phyloP scores from a whole-genome alignment of 2,329 filamentous ascomycete genomes.

The Colletotrichum sp. region DNA sequence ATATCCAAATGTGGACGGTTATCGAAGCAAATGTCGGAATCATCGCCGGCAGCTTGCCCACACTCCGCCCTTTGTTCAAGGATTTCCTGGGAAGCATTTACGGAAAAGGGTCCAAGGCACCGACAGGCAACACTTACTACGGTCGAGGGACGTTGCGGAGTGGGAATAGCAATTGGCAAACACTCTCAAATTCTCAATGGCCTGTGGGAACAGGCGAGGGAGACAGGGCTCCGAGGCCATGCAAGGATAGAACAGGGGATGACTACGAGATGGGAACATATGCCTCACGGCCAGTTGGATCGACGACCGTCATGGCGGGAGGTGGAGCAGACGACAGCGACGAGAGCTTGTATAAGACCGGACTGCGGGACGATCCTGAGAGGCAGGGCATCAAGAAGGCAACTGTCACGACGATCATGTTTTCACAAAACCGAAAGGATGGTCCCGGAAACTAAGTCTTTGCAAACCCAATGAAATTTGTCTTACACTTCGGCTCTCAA shows the following conservation, averaged over 20 bases:
- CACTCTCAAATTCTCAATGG: slow-evolving; percentile 25
- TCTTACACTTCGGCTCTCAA: background rate
- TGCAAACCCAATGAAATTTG: background rate
- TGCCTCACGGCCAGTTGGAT: background rate
- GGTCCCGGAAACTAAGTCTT: background rate
- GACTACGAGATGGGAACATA: slow-evolving; percentile 29
- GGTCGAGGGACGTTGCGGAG: slow-evolving; percentile 26
- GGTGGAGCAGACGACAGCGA: slow-evolving; percentile 28
- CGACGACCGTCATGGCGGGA: slow-evolving; percentile 25
- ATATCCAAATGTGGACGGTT: slow-evolving; percentile 53
- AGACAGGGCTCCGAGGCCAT: slow-evolving; percentile 30
- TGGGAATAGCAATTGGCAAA: slow-evolving; percentile 29
- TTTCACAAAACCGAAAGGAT: background rate
- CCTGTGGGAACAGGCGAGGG: slow-evolving; percentile 27
- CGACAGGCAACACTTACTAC: slow-evolving; percentile 29
- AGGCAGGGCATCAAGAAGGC: slow-evolving; percentile 32
- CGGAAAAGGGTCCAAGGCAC: slow-evolving; percentile 32
- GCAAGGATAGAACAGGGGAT: background rate
- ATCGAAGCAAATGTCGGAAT: slow-evolving; percentile 42
- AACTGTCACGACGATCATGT: slow-evolving; percentile 29
- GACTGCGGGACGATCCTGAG: background rate
- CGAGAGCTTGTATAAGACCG: slow-evolving; percentile 23
- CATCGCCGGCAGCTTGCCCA: slow-evolving; percentile 39
- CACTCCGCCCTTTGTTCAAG: slow-evolving; percentile 38
- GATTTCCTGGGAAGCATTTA: slow-evolving; percentile 34